phyloP scores from a whole-genome alignment of 2,329 filamentous ascomycete species.

The Stachybotrys echinatus region DNA sequence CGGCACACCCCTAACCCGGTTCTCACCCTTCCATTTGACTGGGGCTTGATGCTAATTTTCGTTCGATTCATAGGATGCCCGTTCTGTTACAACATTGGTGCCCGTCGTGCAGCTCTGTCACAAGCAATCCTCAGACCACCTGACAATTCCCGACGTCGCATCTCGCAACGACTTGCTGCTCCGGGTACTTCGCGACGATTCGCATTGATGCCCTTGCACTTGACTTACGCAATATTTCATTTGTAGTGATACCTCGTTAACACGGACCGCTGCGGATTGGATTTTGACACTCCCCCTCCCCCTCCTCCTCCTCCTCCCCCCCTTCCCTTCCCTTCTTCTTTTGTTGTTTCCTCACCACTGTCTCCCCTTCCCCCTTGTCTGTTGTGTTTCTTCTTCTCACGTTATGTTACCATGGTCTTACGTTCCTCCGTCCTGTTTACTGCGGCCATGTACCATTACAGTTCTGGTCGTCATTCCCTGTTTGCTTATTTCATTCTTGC shows the following conservation, averaged over 20 bases:
- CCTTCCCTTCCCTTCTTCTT: not conserved
- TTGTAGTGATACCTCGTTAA: not conserved
- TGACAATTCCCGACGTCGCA: not conserved
- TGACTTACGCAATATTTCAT: not conserved
- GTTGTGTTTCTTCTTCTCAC: too few species aligned
- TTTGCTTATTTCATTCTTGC: constrained; percentile 2
- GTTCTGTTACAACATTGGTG: not conserved
- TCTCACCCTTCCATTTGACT: not conserved
- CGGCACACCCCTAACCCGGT: not conserved
- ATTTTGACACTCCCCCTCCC: not conserved
- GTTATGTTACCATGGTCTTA: too few species aligned
- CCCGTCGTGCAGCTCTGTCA: not conserved
- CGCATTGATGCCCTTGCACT: not conserved
- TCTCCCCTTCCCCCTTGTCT: not conserved
- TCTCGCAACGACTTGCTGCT: not conserved
- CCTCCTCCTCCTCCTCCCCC: not conserved
- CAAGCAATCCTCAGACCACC: not conserved
- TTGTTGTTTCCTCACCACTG: too few species aligned
- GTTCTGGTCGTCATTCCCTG: constrained; percentile 1
- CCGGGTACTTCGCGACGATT: not conserved
- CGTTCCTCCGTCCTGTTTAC: too few species aligned
- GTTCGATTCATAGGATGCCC: not conserved
- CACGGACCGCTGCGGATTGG: too few species aligned
- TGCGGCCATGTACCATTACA: not conserved
- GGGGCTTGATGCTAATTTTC: not conserved